Evolutionary conservation across 257 asterid species (phyloP), one percentile per base, ranked within the genome.

Genomic region (Petunia axillaris): DNA sequence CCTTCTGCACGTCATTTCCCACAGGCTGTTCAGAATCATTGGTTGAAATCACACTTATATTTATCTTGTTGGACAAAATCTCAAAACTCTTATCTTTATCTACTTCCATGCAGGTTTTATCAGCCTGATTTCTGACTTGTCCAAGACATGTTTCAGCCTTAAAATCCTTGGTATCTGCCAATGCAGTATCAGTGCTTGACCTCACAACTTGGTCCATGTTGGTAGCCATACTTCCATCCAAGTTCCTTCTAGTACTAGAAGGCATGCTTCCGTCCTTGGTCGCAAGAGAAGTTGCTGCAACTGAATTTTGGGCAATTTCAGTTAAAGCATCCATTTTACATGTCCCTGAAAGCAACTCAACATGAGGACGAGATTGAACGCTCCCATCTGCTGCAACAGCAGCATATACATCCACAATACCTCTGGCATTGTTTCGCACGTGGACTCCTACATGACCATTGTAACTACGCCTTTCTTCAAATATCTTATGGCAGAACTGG

Each of bases 401-500:
- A 83, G 82, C 59, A 82, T 79, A 82, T 78, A 85, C 84, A 65
- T 86, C 93, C 80, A 84, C 85, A 65, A 90, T 83, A 78, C 77
- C 84, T 84, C 85, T 89, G 46, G 85, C 90, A n/a, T 90, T 82
- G 84, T 84, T 91, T 85, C 96, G 91, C 83, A 91, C 97, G 77
- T 95, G 98, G 82, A 85, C 88, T 35, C 96, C 98, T 14, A 95
- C 99, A 84, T 92, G 99, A 58, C 95, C 97, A 86, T 84, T 90
- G 84, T 93, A 95, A 82, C 93, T 89, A 58, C 93, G 92, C 85
- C 90, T 86, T 85, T 95, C 99, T 8, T 87, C 82, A 83, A 95
- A 95, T 67, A 93, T 90, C 89, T 93, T 92, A 88, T 95, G 98
- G 85, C 99, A 93, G 87, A 92, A 91, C 82, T 93, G 98, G 86